Conservation (phyloP, 495 filamentous ascomycete species). For the Aspergillus indologenus region DNA sequence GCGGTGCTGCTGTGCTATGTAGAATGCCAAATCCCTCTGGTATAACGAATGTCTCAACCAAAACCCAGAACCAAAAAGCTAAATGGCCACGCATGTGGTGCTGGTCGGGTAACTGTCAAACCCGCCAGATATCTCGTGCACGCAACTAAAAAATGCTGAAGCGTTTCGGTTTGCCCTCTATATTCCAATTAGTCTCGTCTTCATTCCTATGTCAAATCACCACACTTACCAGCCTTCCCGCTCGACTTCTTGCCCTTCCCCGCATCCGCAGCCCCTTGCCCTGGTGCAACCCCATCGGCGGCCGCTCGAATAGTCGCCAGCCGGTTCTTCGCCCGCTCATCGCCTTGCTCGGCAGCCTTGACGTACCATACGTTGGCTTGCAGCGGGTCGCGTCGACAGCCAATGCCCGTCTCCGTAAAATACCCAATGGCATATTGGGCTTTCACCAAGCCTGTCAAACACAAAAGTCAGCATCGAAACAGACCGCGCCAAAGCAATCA, state of each 20-base stretch:
- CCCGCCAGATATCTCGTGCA: not conserved
- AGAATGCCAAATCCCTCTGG: not conserved
- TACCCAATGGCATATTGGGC: slow-evolving; percentile 94
- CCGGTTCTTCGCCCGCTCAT: slow-evolving; percentile 81
- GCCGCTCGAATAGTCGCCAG: slow-evolving; percentile 84
- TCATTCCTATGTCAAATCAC: not conserved
- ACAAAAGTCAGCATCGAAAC: slow-evolving; percentile 11
- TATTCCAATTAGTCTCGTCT: not conserved
- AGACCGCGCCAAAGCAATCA: not conserved
- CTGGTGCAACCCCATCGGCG: slow-evolving; percentile 65
- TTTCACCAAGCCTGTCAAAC: slow-evolving; percentile 70
- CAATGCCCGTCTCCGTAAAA: slow-evolving; percentile 98
- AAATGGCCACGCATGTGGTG: not conserved
- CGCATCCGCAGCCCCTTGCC: slow-evolving; percentile 16
- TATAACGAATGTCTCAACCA: not conserved
- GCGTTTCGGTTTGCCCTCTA: slow-evolving; percentile 24
- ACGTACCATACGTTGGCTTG: slow-evolving; percentile 99
- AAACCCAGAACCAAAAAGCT: not conserved
- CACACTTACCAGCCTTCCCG: slow-evolving; percentile 14
- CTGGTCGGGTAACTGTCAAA: not conserved
- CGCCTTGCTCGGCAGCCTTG: slow-evolving; percentile 87
- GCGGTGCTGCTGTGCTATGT: not conserved
- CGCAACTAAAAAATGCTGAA: slow-evolving; percentile 23
- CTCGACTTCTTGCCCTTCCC: slow-evolving; percentile 4
- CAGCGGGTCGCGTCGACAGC: slow-evolving; percentile 85